These are phyloP conservation scores for Geranium rotundifolium DNA, from an alignment of 345 rosid genomes.

Conservation along the genomic window DNA sequence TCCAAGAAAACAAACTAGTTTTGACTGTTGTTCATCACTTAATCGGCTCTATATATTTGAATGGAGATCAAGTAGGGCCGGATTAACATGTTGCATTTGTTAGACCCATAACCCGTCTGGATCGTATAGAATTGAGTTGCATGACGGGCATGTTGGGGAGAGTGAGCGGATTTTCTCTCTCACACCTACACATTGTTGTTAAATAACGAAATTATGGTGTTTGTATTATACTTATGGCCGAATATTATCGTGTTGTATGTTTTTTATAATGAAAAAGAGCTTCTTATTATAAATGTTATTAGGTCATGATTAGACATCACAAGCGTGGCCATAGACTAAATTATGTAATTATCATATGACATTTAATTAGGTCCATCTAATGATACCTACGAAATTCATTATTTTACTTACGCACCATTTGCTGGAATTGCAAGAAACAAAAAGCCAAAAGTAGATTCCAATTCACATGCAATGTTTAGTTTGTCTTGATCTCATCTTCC, in stretches of 20 bases:
- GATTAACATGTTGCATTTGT: background rate
- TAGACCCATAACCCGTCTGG: background rate
- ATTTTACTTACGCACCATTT: constrained; percentile 5
- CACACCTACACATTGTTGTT: no score
- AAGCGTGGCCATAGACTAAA: constrained; percentile 6
- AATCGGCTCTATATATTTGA: no score
- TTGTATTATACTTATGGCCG: no score
- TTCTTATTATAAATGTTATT: constrained; percentile 4
- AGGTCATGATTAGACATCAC: constrained; percentile 11
- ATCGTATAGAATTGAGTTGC: no score
- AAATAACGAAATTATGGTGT: no score
- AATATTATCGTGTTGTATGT: no score
- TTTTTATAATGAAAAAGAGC: no score
- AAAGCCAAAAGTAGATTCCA: constrained; percentile 24
- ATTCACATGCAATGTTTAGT: constrained; percentile 30
- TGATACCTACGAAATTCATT: constrained; percentile 6
- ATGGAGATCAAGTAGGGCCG: no score
- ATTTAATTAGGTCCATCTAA: constrained; percentile 8
- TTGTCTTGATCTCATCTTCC: constrained; percentile 15
- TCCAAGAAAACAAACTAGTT: no score
- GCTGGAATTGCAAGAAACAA: constrained; percentile 27
- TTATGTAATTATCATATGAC: background rate
- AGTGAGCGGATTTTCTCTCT: no score
- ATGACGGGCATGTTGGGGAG: no score
- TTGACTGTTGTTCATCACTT: no score